phyloP scores from a whole-genome alignment of 768 basidiomycete genomes.

The Amanita rubescens region DNA sequence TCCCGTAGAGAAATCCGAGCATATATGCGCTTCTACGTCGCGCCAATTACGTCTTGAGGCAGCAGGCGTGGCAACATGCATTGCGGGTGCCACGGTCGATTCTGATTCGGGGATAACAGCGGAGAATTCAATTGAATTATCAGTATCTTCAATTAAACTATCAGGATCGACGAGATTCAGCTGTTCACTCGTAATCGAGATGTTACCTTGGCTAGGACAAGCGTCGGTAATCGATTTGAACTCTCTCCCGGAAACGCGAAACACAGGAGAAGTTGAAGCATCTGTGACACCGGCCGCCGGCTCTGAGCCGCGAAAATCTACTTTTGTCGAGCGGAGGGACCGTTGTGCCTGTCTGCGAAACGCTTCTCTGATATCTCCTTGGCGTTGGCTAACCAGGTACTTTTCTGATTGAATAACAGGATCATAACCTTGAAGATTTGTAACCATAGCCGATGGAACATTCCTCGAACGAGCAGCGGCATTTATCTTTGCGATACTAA shows the following conservation, averaged over 20 bases:
- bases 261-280: background rate
- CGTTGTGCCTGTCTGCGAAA: background rate
- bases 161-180: background rate
- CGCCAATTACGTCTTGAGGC: background rate
- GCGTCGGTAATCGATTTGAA: too few species aligned
- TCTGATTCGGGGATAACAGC: background rate
- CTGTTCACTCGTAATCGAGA: background rate
- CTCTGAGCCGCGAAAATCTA: background rate
- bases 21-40: background rate
- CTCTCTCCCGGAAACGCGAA: background rate
- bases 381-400: background rate
- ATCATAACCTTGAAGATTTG: background rate
- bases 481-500: slow-evolving; percentile 75
- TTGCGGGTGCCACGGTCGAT: background rate
- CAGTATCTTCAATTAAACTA: background rate
- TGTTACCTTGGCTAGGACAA: background rate
- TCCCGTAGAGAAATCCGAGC: background rate
- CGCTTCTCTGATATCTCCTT: background rate
- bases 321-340: background rate
- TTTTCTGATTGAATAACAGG: background rate
- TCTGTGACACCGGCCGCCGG: background rate
- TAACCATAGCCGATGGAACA: background rate
- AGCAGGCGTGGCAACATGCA: background rate
- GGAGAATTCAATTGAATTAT: background rate
- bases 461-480: slow-evolving; percentile 42